Evolutionary conservation across 176 grass and related monocot species (phyloP), one percentile per base, ranked within the genome.

Genomic region (Dactylis glomerata): DNA sequence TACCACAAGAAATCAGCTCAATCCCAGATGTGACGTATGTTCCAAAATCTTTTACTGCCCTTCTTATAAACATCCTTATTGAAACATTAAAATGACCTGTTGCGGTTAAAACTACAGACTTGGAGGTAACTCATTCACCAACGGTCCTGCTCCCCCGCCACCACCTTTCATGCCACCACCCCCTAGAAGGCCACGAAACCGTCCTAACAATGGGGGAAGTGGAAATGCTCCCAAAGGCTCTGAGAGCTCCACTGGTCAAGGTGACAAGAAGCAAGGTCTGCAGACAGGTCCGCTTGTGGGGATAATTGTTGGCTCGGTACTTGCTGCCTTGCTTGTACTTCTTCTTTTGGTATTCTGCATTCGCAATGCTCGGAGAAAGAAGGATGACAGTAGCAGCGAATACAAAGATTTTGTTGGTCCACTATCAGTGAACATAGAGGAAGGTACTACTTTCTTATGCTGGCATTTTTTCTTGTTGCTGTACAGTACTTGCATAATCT

Each of bases 1-100:
- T 99, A 86, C 97, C 97, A 10, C 76, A 88, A 71, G 93, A 94
- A 71, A 91, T 99, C 71, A 91, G 34, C 76, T 91, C 90, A 78
- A 99, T 99, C 88, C 93, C 92, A 84, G 88, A 96, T 84, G 88
- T 96, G 76, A 87, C 57, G 97, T 96, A 90, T 86, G 93, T 87
- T 42, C 47, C 45, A 61, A 57, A 55, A 62, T 32, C 10, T 37
- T 68, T 76, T 10, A 77, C 15, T 61, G 20, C 49, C 58, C 50
- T 22, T 71, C 41, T 56, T 38, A 5, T 81, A 50, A 4, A 56
- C 50, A 74, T 74, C 66, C n/a, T 51, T 19, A 19, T 82, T 69
- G 3, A 33, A 51, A 69, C 81, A 77, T 89, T 73, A 42, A 40
- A 75, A 82, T 89, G 36, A 73, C 31, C 54, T 82, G 13, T 42